Evolutionary conservation across 2,329 filamentous ascomycete species (phyloP).

Genomic region (Pseudofabraea citricarpa): DNA sequence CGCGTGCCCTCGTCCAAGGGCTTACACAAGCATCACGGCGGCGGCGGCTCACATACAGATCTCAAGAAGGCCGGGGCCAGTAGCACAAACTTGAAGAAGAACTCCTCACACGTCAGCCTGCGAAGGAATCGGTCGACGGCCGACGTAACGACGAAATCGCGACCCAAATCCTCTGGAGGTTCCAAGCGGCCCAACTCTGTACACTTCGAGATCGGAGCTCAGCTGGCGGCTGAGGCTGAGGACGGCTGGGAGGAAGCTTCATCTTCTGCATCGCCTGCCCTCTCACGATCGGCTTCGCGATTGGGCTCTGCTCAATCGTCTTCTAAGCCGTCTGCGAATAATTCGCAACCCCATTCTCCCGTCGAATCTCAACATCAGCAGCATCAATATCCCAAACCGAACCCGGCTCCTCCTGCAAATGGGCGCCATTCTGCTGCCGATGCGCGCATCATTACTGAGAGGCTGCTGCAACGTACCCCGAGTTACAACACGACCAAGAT

Average conservation of each 20-base stretch:
- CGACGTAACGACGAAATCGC: slow-evolving; percentile 44
- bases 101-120: slow-evolving; percentile 47
- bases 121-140: slow-evolving; percentile 58
- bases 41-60: slow-evolving; percentile 22
- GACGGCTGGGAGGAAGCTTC: slow-evolving; percentile 67
- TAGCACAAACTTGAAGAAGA: slow-evolving; percentile 38
- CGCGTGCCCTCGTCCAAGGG: slow-evolving; percentile 24
- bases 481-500: slow-evolving; percentile 59
- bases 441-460: slow-evolving; percentile 63
- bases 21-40: slow-evolving; percentile 21
- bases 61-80: slow-evolving; percentile 14
- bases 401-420: slow-evolving; percentile 10
- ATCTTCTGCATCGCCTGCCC: slow-evolving; percentile 55
- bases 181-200: slow-evolving; percentile 52
- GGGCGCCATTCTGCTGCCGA: slow-evolving; percentile 46
- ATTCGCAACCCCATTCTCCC: slow-evolving; percentile 24
- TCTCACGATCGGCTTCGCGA: slow-evolving; percentile 39
- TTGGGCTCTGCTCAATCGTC: slow-evolving; percentile 45
- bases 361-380: slow-evolving; percentile 14
- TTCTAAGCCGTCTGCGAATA: slow-evolving; percentile 32
- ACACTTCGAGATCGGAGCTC: slow-evolving; percentile 58
- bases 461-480: slow-evolving; percentile 59
- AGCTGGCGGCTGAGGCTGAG: slow-evolving; percentile 36
- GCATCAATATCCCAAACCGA: neutral
- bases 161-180: slow-evolving; percentile 44